A percentile compares a stretch with the other conserved stretches of the same genome.
These are phyloP conservation scores for Geotrichum ghanense DNA, from an alignment of 805 yeast species.

Conservation along the genomic window DNA sequence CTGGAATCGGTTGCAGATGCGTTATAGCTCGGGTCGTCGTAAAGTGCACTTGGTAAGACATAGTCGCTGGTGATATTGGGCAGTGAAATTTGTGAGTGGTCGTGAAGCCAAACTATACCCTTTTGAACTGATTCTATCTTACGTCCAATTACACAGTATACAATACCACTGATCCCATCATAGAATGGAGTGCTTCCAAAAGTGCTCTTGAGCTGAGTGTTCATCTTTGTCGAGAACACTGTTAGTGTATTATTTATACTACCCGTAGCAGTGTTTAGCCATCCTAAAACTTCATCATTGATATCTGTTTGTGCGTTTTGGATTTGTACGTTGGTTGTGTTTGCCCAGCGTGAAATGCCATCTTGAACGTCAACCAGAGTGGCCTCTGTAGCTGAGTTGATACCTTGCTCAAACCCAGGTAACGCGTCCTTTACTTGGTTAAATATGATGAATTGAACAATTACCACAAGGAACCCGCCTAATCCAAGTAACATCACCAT, in stretches of 20 bases:
- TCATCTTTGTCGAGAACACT: conserved; percentile 46
- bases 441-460: conserved; percentile 43
- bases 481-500: conserved; percentile 42
- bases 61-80: conserved; percentile 38
- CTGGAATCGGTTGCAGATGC: background rate
- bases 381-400: conserved; percentile 9
- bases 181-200: conserved; percentile 64
- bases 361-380: conserved; percentile 11
- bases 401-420: conserved; percentile 6
- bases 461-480: conserved; percentile 42
- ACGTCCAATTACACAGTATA: conserved; percentile 69
- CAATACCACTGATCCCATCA: conserved; percentile 50
- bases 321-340: conserved; percentile 45
- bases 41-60: conserved; percentile 10
- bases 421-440: conserved; percentile 18
- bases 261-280: conserved; percentile 46
- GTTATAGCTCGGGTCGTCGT: background rate
- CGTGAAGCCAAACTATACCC: conserved; percentile 71
- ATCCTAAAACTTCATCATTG: conserved; percentile 56
- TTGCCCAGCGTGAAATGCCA: conserved; percentile 34
- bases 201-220: conserved; percentile 41
- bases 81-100: conserved; percentile 45
- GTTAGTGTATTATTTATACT: conserved; percentile 51
- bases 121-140: conserved; percentile 54
- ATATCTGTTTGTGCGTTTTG: conserved; percentile 36